Evolutionary conservation across 2,329 filamentous ascomycete species (phyloP), one percentile per base, ranked within the genome.

Genomic region (Hansfordia pulvinata): DNA sequence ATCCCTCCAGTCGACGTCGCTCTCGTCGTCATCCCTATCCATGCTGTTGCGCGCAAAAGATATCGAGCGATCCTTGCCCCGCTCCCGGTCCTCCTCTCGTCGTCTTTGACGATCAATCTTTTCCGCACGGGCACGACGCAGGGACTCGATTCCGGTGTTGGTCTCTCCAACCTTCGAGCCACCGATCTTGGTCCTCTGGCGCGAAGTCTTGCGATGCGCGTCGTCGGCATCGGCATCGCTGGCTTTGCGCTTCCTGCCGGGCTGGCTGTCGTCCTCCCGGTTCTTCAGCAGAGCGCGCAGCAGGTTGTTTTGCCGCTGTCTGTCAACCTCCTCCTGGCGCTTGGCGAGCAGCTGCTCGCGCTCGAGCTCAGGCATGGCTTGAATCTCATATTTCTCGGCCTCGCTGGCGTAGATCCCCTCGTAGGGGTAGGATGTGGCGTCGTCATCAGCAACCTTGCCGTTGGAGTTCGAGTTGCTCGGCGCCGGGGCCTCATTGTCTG

Each of bases 261-360:
- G 56, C 49, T 60, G 73, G 55, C 54, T 74, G 50, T 57, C 72
- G 46, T 62, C 78, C 54, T 64, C 79, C 47, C 60, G 70, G 50
- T 56, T 76, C 54, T 50, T 69, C 24, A 92, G 67, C 33, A 92
- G 73, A 41, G 80, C 77, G 33, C 80, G 81, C 26, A 94, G 68
- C 35, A 86, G 73, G 25, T 76, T 67, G 43, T 90, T 84, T 54
- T 93, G 88, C 32, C 79, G 71, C 40, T 81, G 76, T 27, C 76
- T 75, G 44, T 90, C 81, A 31, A 86, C 76, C 49, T 90, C 76
- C 41, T 83, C 74, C 19, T 79, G 77, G 37, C 90, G 83, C 39
- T 93, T 82, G 12, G 85, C 88, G 6, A 98, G 69, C 23, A 93
- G 76, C 47, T 84, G 74, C 52, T 98, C 90, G 35, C 88, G 79